Conservation (phyloP, 257 asterid genomes). For the Nicotiana benthamiana region DNA sequence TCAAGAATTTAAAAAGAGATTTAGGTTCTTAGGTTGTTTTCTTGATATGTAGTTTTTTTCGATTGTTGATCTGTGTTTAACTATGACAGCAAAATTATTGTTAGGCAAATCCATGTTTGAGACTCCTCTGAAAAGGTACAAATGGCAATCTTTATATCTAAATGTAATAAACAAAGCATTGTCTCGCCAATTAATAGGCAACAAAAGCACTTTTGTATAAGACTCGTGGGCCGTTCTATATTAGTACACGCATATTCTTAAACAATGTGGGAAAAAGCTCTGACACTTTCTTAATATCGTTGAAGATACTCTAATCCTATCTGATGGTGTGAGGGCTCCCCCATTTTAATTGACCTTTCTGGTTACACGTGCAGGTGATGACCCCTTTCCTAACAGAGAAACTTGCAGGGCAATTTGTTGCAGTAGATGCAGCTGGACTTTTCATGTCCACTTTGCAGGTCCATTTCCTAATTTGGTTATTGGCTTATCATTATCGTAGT, state of each 20-base stretch:
- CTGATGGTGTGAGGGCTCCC: neutral
- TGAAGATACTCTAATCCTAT: neutral
- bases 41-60: neutral
- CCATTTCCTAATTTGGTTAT: neutral
- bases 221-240: neutral
- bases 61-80: neutral
- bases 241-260: neutral
- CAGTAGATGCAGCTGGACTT: constrained; percentile 73
- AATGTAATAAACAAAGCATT: neutral
- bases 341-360: neutral
- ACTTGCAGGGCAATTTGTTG: constrained; percentile 86
- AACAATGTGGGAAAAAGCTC: neutral
- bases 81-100: neutral
- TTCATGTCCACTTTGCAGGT: constrained; percentile 93
- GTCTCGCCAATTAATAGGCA: neutral
- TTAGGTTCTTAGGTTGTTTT: neutral
- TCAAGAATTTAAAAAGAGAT: neutral
- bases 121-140: neutral
- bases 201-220: neutral
- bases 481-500: neutral
- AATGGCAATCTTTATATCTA: neutral
- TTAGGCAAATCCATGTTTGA: neutral
- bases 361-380: constrained; percentile 45
- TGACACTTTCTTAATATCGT: neutral
- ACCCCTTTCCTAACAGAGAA: constrained; percentile 86